phyloP scores from a whole-genome alignment of 768 basidiomycete genomes.

The Cystobasidium onofrii region DNA sequence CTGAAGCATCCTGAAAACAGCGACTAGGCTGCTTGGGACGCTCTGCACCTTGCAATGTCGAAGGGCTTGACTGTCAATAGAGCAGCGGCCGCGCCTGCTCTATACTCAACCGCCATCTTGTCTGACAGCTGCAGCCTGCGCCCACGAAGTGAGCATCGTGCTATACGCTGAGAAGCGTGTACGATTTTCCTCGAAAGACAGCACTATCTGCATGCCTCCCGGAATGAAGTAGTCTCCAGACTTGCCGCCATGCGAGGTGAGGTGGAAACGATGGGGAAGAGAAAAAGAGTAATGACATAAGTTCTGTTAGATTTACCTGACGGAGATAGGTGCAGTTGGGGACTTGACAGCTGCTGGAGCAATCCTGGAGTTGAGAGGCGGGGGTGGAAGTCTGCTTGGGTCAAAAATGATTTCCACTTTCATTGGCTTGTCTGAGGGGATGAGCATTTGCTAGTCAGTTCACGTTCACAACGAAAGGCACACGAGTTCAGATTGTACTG shows the following conservation, averaged over 20 bases:
- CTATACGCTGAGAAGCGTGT: too few species aligned
- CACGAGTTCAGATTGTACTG: too few species aligned
- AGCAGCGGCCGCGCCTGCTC: background rate
- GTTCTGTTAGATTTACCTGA: constrained; percentile 22
- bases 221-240: too few species aligned
- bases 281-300: background rate
- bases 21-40: too few species aligned
- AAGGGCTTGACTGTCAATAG: background rate
- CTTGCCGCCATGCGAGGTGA: too few species aligned
- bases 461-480: too few species aligned
- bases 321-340: background rate
- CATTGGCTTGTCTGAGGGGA: constrained; percentile 79
- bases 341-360: constrained; percentile 51
- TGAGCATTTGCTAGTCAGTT: background rate
- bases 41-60: too few species aligned
- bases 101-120: background rate
- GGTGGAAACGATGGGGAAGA: background rate
- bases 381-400: constrained; percentile 56
- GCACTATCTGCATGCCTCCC: too few species aligned
- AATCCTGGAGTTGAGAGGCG: constrained; percentile 71
- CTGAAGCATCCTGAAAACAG: too few species aligned
- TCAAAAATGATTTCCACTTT: constrained; percentile 96
- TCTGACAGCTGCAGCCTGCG: too few species aligned
- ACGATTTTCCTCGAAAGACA: too few species aligned
- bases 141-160: too few species aligned